These are phyloP conservation scores for Datisca glomerata DNA, from an alignment of 306 rosid species.

Conservation along the genomic window DNA sequence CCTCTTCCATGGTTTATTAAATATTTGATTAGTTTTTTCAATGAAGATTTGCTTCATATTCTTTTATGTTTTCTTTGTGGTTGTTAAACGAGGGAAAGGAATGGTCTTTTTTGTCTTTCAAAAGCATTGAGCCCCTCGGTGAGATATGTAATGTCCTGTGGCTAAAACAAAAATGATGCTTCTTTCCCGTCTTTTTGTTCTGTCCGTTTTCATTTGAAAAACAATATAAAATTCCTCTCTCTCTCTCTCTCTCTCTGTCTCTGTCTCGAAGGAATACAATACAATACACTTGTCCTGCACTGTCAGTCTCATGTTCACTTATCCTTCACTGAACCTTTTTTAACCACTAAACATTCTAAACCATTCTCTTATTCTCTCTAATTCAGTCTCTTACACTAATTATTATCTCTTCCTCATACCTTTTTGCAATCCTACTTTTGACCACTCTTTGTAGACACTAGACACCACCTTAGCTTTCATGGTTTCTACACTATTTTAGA, in stretches of 20 bases:
- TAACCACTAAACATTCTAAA: conserved; percentile 27
- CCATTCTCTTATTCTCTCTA: conserved; percentile 18
- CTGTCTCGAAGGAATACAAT: conserved; percentile 14
- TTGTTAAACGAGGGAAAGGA: background rate
- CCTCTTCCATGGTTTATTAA: too few species aligned
- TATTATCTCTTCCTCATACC: conserved; percentile 6
- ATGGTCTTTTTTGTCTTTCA: background rate
- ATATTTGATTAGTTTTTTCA: too few species aligned
- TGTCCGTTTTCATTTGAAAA: conserved; percentile 8
- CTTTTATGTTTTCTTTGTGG: too few species aligned
- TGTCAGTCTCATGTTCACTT: conserved; percentile 24
- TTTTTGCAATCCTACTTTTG: conserved; percentile 10
- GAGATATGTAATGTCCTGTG: too few species aligned
- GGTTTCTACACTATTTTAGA: conserved; percentile 11
- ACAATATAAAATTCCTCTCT: background rate
- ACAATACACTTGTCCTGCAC: conserved; percentile 18
- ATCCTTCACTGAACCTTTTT: conserved; percentile 32
- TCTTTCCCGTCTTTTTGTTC: conserved; percentile 3
- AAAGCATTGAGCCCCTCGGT: background rate
- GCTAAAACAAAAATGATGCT: background rate
- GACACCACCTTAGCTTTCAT: conserved; percentile 6
- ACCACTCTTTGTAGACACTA: conserved; percentile 1
- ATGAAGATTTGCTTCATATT: too few species aligned
- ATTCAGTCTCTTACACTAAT: conserved; percentile 14
- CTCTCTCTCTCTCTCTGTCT: conserved; percentile 10